These are phyloP conservation scores for Cinchona pubescens DNA, from an alignment of 257 asterid species.

Conservation along the genomic window DNA sequence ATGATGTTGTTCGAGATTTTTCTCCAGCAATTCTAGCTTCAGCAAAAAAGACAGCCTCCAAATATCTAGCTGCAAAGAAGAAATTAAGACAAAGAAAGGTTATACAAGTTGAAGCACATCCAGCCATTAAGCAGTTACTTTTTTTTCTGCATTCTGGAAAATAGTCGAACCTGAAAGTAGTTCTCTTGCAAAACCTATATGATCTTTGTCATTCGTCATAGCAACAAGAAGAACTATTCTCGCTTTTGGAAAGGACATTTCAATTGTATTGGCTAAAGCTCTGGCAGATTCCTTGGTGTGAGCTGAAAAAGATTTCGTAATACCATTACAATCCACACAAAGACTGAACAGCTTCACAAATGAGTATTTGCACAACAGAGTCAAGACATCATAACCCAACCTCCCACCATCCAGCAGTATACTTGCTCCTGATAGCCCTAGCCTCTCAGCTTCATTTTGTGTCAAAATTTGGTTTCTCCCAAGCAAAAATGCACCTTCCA, in stretches of 20 bases:
- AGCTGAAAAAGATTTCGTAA: constrained; percentile 44
- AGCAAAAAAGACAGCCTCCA: constrained; percentile 70
- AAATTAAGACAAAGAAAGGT: constrained; percentile 3
- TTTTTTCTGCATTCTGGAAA: not conserved
- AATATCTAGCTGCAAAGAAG: constrained; percentile 39
- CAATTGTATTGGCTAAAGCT: constrained; percentile 62
- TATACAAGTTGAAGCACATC: not conserved
- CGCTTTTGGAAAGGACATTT: constrained; percentile 52
- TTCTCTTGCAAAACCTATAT: constrained; percentile 70
- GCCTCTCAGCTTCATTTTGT: constrained; percentile 54
- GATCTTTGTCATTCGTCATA: constrained; percentile 96
- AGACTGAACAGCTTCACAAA: not conserved
- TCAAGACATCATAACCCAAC: constrained; percentile 35
- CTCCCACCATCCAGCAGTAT: constrained; percentile 97
- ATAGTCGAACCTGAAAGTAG: constrained; percentile 63
- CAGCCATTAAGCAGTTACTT: not conserved
- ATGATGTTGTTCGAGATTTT: constrained; percentile 56
- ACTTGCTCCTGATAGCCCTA: constrained; percentile 63
- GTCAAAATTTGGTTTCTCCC: constrained; percentile 85
- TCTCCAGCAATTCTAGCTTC: constrained; percentile 77
- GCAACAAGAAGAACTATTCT: constrained; percentile 74
- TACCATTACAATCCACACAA: constrained; percentile 3
- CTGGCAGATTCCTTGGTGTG: constrained; percentile 93
- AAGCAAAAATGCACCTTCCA: constrained; percentile 60
- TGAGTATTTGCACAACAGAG: not conserved